Base-by-base conservation (phyloP, 805 yeast genomes). In the Lachancea mirantina region DNA sequence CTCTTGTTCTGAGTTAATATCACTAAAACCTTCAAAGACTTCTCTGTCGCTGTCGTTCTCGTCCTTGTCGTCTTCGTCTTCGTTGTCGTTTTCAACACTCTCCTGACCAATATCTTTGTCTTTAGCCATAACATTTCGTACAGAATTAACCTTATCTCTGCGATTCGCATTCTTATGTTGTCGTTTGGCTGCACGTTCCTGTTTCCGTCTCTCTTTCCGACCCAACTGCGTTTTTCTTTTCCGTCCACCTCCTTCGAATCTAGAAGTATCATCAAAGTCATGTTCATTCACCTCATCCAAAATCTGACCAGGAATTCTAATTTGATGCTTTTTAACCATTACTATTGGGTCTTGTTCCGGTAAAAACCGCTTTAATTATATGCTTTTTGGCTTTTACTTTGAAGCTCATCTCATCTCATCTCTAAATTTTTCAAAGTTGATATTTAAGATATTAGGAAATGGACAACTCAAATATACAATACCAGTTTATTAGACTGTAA, bases 301-400 rank as follows among this genome's bases (percentile, higher is more conserved):
- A 11, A 75, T 50, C 21, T 55, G 45, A 2, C 76, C 78, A 2
- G 82, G 82, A 14, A 76, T 56, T 37, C 74, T 62, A 33, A 74
- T 74, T n/a, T 64, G 70, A 41, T 70, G 74, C 15, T 34, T 35
- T 21, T 38, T 35, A 5, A 28, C 20, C 38, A 30, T 28, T 23
- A 5, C 4, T 15, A 19, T 13, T 14, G 5, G 14, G 19, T 28
- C 17, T 13, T 26, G 16, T 26, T 16, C 6, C 3, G 5, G 17
- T 30, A n/a, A n/a, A n/a, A n/a, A n/a, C n/a, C n/a, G n/a, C n/a
- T n/a, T n/a, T n/a, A n/a, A n/a, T n/a, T n/a, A 8, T 2, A 28
- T 5, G 14, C 11, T 18, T 10, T 16, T 23, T 14, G 23, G 14
- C 26, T 23, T 14, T 4, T 23, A 5, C 13, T 8, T 8, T 14